A percentile compares a stretch with the other conserved stretches of the same genome.
phyloP scores from a whole-genome alignment of 257 asterid species.

The Solanum pimpinellifolium region DNA sequence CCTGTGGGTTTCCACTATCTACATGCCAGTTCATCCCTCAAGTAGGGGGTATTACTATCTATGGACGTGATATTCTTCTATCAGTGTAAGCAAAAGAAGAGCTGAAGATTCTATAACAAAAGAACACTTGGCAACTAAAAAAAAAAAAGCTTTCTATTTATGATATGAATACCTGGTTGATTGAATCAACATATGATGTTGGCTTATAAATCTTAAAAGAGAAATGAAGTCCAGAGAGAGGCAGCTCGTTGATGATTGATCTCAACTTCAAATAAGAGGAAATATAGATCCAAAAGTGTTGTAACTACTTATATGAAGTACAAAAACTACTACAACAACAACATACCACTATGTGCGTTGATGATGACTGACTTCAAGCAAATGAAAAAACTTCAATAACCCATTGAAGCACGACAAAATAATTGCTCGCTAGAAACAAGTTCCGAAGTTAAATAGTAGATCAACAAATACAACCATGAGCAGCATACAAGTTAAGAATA shows the following conservation, averaged over 20 bases:
- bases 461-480: background rate
- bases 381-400: background rate
- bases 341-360: background rate
- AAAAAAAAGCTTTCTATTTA: background rate
- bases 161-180: background rate
- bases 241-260: background rate
- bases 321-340: background rate
- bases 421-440: background rate
- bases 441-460: background rate
- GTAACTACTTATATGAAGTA: background rate
- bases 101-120: background rate
- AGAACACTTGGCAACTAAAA: background rate
- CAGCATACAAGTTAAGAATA: background rate
- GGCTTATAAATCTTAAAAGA: background rate
- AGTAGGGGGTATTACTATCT: background rate
- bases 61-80: background rate
- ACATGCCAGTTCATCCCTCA: background rate
- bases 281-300: background rate
- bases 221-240: background rate
- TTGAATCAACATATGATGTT: background rate
- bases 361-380: background rate
- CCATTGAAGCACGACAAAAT: background rate
- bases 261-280: background rate
- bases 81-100: background rate
- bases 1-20: background rate